Base-by-base conservation (phyloP, 1,284 basidiomycete genomes). In the Sphaerobolus stellatus region DNA sequence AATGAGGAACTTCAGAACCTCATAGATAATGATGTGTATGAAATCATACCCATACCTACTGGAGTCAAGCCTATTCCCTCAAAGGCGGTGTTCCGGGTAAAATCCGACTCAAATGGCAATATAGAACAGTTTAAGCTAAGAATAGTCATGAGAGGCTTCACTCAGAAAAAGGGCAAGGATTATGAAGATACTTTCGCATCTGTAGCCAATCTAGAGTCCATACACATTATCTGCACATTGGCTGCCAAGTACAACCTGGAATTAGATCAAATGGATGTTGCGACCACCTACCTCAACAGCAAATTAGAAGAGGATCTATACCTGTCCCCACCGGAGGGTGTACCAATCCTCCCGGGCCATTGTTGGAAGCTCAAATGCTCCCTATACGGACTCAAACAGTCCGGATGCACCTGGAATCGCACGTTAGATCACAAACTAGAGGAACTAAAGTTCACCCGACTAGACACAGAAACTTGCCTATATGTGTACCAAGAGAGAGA, bases 121-220 rank as follows among this genome's bases (percentile, higher is more conserved):
- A 43, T 72, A 11, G 44, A 63, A 9, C 57, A 64, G 2, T 64
- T 68, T 60, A 78, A 78, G 45, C 75, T 69, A 0, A 54, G 67
- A 1, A 65, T 78, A 0, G 68, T 78, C 0, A 72, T 72, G 0
- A 67, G 72, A 27, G 78, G 75, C 0, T 79, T 71, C 57, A 60
- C 63, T 0, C 76, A 80, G 56, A 56, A 61, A 0, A 61, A 65
- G 0, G 72, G 76, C 0, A 45, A 76, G 7, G 71, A 80, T 56
- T 80, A 69, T 50, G 61, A 67, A 16, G 68, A 75, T 5, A 43
- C 40, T 20, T 75, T 71, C 54, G 69, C 76, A n/a, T 76, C 75
- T 0, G 75, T 74, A 0, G 67, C 67, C 0, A 66, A 67, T 1
- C 64, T 72, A 49, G 62, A 71, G 36, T 72, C 73, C 0, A 65